These are phyloP conservation scores for Metschnikowia drakensbergensis DNA, from an alignment of 805 yeast species.

Conservation along the genomic window DNA sequence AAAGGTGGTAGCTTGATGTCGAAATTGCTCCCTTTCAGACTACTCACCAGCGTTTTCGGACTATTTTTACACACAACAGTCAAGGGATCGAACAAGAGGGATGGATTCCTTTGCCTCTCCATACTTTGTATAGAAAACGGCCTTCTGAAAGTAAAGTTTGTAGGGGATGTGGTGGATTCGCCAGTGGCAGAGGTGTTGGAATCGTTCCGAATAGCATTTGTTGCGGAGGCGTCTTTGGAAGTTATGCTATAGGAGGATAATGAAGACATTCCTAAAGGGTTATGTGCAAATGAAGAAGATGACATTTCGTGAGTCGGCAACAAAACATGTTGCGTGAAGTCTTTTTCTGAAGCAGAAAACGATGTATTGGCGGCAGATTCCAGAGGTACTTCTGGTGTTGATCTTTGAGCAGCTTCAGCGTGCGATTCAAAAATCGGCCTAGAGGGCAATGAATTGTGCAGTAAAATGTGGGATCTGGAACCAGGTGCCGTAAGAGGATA, in stretches of 20 bases:
- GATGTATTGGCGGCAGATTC: neutral
- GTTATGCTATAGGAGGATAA: neutral
- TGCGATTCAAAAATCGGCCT: neutral
- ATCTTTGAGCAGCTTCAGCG: neutral
- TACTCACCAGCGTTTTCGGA: neutral
- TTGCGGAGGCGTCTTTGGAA: neutral
- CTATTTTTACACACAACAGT: constrained; percentile 1
- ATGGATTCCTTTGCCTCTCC: constrained; percentile 3
- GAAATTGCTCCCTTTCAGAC: neutral
- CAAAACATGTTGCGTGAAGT: neutral
- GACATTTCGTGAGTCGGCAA: neutral
- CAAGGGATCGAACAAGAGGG: constrained; percentile 4
- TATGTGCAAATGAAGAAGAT: neutral
- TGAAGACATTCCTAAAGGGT: neutral
- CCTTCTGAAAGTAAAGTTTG: constrained; percentile 1
- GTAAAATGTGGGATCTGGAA: neutral
- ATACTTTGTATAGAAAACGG: neutral
- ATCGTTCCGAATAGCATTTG: neutral
- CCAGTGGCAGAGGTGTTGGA: neutral
- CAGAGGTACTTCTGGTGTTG: neutral
- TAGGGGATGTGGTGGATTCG: neutral
- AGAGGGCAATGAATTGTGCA: neutral
- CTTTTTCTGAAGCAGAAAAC: neutral
- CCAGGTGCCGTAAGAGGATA: neutral
- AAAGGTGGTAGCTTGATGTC: constrained; percentile 3